Conservation (phyloP, 352 stramenopile species). For the Globisporangium nunn region DNA sequence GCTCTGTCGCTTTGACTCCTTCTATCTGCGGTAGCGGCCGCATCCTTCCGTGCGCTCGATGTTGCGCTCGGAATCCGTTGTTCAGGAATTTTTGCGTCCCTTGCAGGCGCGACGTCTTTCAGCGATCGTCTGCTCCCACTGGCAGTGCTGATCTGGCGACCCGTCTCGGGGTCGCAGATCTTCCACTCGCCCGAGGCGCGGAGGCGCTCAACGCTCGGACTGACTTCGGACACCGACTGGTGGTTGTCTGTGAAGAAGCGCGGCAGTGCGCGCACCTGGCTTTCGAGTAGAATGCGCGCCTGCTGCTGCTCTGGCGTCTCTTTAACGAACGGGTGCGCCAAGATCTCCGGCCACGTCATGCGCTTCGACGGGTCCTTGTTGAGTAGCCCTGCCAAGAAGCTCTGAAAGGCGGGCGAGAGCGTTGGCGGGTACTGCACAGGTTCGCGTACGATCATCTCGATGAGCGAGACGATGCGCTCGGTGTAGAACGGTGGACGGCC, state of each 20-base stretch:
- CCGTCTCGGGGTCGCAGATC: constrained; percentile 77
- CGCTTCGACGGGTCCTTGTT: constrained; percentile 85
- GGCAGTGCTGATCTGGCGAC: constrained; percentile 18
- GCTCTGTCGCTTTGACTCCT: not conserved
- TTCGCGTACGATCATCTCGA: constrained; percentile 95
- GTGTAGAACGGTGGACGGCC: constrained; percentile 93
- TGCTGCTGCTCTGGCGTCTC: constrained; percentile 71
- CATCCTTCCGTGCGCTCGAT: not conserved
- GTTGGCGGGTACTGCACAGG: constrained; percentile 82
- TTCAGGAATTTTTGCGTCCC: constrained; percentile 2
- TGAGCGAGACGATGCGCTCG: constrained; percentile 90
- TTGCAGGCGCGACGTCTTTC: not conserved
- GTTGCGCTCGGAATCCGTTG: not conserved
- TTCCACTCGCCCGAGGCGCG: constrained; percentile 79
- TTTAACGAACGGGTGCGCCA: constrained; percentile 86
- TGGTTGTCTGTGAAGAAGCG: constrained; percentile 55
- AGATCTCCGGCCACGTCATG: constrained; percentile 86
- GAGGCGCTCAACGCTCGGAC: constrained; percentile 61
- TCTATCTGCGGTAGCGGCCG: not conserved
- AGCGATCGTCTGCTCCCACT: not conserved
- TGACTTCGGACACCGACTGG: constrained; percentile 29
- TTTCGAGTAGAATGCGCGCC: constrained; percentile 41
- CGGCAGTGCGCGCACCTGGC: constrained; percentile 48
- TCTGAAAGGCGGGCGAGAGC: constrained; percentile 79
- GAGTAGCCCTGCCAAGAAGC: constrained; percentile 86